Conservation (phyloP, 768 basidiomycete genomes). For the Collybia sp. region DNA sequence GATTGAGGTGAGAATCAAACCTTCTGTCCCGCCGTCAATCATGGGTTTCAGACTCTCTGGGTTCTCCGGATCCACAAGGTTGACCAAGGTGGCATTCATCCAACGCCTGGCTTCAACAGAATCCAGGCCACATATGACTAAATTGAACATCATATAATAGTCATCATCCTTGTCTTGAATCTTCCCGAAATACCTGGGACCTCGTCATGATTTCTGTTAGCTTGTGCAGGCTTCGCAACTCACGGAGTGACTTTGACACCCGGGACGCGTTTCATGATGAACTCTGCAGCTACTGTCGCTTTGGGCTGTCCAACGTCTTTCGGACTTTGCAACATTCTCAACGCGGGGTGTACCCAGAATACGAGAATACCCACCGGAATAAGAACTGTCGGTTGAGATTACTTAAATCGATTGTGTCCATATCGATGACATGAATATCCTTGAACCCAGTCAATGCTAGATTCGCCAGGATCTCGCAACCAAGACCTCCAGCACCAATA, state of each 20-base stretch:
- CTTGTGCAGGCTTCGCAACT: slow-evolving; percentile 21
- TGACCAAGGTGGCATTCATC: slow-evolving; percentile 98
- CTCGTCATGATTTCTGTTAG: no score
- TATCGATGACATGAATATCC: slow-evolving; percentile 99
- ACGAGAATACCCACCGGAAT: slow-evolving; percentile 63
- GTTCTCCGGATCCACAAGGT: slow-evolving; percentile 89
- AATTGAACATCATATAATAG: slow-evolving; percentile 95
- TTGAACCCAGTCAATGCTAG: slow-evolving; percentile 95
- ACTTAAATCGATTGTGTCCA: slow-evolving; percentile 99
- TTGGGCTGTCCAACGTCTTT: slow-evolving; percentile 95
- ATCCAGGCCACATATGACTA: slow-evolving; percentile 96
- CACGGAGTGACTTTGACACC: slow-evolving; percentile 97
- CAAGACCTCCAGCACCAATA: slow-evolving; percentile 96
- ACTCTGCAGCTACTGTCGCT: slow-evolving; percentile 91
- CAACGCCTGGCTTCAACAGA: slow-evolving; percentile 96
- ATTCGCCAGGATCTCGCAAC: slow-evolving; percentile 96
- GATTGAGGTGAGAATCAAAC: slow-evolving; percentile 30
- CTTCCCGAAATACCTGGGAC: slow-evolving; percentile 83
- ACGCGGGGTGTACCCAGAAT: not conserved
- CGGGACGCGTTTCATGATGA: slow-evolving; percentile 93
- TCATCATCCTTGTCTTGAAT: slow-evolving; percentile 97
- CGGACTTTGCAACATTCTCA: slow-evolving; percentile 37
- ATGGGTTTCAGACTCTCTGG: slow-evolving; percentile 94
- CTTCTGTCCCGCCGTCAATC: slow-evolving; percentile 98
- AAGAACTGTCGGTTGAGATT: slow-evolving; percentile 98